Conservation (phyloP, 208 protist genomes). For the Leishmania gerbilli region DNA sequence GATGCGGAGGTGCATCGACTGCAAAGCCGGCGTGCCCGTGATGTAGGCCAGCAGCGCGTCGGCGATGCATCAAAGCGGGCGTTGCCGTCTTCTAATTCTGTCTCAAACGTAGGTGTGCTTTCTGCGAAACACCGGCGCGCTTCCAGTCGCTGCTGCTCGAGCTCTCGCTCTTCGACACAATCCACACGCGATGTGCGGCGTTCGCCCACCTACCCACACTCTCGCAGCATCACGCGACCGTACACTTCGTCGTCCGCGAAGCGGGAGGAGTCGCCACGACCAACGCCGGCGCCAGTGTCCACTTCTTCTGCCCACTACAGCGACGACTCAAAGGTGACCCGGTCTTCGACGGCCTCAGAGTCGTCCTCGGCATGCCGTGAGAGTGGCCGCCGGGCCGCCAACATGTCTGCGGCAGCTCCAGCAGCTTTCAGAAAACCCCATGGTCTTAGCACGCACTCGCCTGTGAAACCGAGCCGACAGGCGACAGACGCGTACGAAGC, state of each 20-base stretch:
- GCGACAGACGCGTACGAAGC: background rate
- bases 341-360: background rate
- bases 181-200: too few relatives aligned
- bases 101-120: too few relatives aligned
- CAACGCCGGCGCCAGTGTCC: background rate
- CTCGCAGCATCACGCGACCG: background rate
- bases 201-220: background rate
- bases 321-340: background rate
- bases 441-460: background rate
- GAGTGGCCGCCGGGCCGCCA: background rate
- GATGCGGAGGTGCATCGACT: slow-evolving; percentile 22
- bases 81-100: background rate
- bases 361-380: background rate
- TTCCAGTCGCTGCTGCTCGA: background rate
- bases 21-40: background rate
- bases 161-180: background rate
- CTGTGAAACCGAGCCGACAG: background rate
- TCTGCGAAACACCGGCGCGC: background rate
- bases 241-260: background rate
- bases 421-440: background rate
- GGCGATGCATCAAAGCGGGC: background rate
- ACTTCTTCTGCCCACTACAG: background rate
- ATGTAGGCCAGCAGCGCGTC: background rate
- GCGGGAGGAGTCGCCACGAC: background rate
- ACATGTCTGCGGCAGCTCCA: background rate